Conservation (phyloP, 2,329 filamentous ascomycete species). For the Fusarium buxicola region DNA sequence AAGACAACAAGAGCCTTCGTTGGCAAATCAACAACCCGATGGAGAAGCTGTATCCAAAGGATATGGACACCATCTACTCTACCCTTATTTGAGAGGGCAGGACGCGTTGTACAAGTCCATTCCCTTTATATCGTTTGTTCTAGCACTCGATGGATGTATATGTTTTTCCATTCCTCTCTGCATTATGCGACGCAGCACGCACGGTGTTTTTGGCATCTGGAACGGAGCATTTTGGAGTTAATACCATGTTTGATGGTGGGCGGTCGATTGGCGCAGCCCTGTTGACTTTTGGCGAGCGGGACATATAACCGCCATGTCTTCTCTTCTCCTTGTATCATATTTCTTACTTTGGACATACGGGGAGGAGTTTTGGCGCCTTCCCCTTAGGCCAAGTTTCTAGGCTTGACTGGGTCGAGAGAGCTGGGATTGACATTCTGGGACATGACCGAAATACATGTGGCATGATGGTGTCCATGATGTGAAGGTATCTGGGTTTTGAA, state of each 20-base stretch:
- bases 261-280: constrained; percentile 12
- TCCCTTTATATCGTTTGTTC: constrained; percentile 2
- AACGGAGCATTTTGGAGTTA: constrained; percentile 26
- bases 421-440: constrained; percentile 19
- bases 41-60: constrained; percentile 50
- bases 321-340: constrained; percentile 34
- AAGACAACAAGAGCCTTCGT: constrained; percentile 44
- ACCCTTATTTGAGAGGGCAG: constrained; percentile 36
- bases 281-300: constrained; percentile 22
- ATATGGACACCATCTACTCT: constrained; percentile 54
- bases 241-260: constrained; percentile 32
- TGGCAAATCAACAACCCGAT: constrained; percentile 54
- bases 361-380: constrained; percentile 28
- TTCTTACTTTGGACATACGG: constrained; percentile 30
- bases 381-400: constrained; percentile 6
- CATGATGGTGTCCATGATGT: constrained; percentile 17
- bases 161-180: constrained; percentile 21
- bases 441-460: constrained; percentile 8
- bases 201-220: constrained; percentile 30
- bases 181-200: constrained; percentile 37
- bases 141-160: constrained; percentile 8
- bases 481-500: constrained; percentile 20
- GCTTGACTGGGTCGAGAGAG: constrained; percentile 10
- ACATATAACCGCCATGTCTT: constrained; percentile 12
- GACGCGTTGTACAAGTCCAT: constrained; percentile 2